Percentiles rank a stretch among this genome's conserved stretches.
Evolutionary conservation across 1,284 basidiomycete genomes (phyloP).

Genomic region (Takashimella tepidaria): DNA sequence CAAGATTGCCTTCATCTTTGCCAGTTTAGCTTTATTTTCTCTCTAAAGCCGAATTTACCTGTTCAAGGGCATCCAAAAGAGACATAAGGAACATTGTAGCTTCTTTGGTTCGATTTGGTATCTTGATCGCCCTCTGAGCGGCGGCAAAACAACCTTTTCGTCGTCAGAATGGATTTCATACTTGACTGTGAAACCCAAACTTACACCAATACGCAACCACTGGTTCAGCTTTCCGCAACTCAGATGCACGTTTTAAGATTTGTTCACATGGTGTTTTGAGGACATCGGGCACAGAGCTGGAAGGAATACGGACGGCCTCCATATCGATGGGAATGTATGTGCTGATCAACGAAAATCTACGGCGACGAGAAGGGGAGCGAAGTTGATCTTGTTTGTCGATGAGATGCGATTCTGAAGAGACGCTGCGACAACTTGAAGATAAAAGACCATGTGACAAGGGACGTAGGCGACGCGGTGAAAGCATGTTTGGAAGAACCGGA

Average conservation of each 20-base stretch:
- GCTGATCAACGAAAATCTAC: background rate
- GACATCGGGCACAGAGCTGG: conserved; percentile 43
- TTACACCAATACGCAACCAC: conserved; percentile 91
- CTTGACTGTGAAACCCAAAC: conserved; percentile 30
- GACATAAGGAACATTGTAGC: conserved; percentile 67
- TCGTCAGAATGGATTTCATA: conserved; percentile 8
- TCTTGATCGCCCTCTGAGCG: conserved; percentile 73
- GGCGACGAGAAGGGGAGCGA: background rate
- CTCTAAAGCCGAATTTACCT: conserved; percentile 43
- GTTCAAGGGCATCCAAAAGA: conserved; percentile 73
- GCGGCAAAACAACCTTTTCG: conserved; percentile 77
- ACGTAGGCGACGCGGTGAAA: background rate
- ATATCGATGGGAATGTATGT: conserved; percentile 13
- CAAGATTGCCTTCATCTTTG: conserved; percentile 66
- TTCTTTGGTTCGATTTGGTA: conserved; percentile 58
- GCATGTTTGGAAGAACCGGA: background rate
- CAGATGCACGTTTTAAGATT: conserved; percentile 83
- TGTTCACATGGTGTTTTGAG: conserved; percentile 58
- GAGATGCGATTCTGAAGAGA: background rate
- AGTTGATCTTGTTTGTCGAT: background rate
- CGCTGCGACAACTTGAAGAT: background rate
- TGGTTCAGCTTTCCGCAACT: conserved; percentile 73
- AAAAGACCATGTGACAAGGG: background rate
- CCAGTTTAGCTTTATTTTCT: background rate
- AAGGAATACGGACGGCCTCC: conserved; percentile 41